Conservation (phyloP, 169 alveolate genomes). For the Blepharisma undulans region DNA sequence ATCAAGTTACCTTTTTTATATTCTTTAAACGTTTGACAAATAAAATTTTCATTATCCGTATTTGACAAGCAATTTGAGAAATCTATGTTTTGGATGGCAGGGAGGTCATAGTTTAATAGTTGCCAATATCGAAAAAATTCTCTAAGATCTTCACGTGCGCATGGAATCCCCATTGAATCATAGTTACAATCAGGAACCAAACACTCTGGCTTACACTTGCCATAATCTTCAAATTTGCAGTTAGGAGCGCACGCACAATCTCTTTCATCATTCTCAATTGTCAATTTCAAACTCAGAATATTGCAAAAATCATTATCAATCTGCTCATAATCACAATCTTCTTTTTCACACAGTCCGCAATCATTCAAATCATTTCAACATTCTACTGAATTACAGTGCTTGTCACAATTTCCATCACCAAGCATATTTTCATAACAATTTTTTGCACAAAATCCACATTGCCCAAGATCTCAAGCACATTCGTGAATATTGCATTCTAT, state of each 20-base stretch:
- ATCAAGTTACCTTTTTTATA: neutral
- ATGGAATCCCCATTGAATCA: neutral
- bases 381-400: neutral
- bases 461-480: slow-evolving; percentile 1
- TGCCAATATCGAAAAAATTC: neutral
- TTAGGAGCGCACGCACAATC: neutral
- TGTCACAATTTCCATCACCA: neutral
- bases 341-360: neutral
- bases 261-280: neutral
- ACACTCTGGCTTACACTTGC: neutral
- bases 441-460: neutral
- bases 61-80: neutral
- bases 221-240: neutral
- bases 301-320: neutral
- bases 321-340: neutral
- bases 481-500: slow-evolving; percentile 3
- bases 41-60: too few relatives aligned
- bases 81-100: neutral
- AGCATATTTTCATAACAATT: neutral
- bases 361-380: neutral
- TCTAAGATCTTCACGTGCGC: neutral
- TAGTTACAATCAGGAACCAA: neutral
- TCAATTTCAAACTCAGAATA: neutral
- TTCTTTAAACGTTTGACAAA: neutral
- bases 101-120: neutral